Evolutionary conservation across 2,329 filamentous ascomycete species (phyloP).

Genomic region (Fusarium gaditjirri): DNA sequence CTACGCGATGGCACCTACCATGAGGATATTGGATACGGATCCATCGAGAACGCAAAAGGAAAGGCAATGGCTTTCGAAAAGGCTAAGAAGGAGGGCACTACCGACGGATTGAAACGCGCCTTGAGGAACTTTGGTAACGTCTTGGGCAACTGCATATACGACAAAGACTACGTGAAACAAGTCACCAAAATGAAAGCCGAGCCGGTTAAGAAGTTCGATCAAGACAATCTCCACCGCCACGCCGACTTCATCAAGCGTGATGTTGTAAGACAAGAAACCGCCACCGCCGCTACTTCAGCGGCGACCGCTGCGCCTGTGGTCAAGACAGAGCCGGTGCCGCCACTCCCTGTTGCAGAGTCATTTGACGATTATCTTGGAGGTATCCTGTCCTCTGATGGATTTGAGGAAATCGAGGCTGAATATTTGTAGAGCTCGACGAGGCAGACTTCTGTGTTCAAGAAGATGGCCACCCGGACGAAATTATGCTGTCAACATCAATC

Average conservation of each 20-base stretch:
- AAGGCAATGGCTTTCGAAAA: constrained; percentile 98
- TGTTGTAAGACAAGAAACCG: constrained; percentile 43
- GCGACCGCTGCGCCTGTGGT: constrained; percentile 29
- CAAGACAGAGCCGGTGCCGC: constrained; percentile 44
- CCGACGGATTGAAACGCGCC: constrained; percentile 90
- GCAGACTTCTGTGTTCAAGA: constrained; percentile 78
- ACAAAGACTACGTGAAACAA: constrained; percentile 90
- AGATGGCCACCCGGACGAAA: constrained; percentile 79
- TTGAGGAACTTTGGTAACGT: constrained; percentile 95
- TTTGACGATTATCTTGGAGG: constrained; percentile 64
- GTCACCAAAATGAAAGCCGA: constrained; percentile 89
- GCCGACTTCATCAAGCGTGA: constrained; percentile 76
- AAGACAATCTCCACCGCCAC: constrained; percentile 84
- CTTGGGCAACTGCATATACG: constrained; percentile 97
- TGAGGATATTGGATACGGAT: constrained; percentile 96
- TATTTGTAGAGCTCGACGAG: constrained; percentile 74
- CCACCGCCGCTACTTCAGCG: background rate
- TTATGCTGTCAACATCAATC: constrained; percentile 62
- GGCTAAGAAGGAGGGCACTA: constrained; percentile 97
- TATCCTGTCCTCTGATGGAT: constrained; percentile 53
- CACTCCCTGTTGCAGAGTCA: constrained; percentile 50
- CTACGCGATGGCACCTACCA: constrained; percentile 95
- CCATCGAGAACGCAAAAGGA: constrained; percentile 94
- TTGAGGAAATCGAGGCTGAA: constrained; percentile 53
- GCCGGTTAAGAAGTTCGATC: constrained; percentile 78